Evolutionary conservation across 1,284 basidiomycete genomes (phyloP).

Genomic region (Mycena sp.): DNA sequence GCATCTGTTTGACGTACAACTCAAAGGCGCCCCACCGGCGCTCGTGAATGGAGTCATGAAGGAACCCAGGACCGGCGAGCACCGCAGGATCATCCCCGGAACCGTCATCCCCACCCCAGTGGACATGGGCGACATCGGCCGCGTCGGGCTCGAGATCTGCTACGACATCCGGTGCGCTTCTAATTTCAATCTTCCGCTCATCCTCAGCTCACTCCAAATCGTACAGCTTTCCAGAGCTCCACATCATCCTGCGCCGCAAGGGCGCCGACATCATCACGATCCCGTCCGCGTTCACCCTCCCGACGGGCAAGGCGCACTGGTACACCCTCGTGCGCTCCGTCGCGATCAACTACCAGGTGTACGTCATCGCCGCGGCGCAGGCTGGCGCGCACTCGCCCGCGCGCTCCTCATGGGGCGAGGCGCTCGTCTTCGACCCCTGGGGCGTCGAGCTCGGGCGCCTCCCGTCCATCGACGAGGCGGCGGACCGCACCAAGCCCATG

Average conservation of each 20-base stretch:
- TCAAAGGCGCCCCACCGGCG: slow-evolving; percentile 12
- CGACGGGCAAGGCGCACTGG: slow-evolving; percentile 31
- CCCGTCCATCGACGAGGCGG: slow-evolving; percentile 28
- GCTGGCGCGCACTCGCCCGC: slow-evolving; percentile 25
- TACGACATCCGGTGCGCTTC: slow-evolving; percentile 28
- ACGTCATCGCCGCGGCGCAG: slow-evolving; percentile 28
- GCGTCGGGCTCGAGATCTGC: slow-evolving; percentile 30
- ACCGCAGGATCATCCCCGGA: slow-evolving; percentile 24
- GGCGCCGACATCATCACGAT: slow-evolving; percentile 27
- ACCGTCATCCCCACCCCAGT: slow-evolving; percentile 20
- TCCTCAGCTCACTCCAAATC: background rate
- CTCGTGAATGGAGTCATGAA: background rate
- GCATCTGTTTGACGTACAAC: slow-evolving; percentile 29
- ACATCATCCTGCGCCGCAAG: slow-evolving; percentile 29
- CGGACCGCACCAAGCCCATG: slow-evolving; percentile 21
- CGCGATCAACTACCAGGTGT: slow-evolving; percentile 29
- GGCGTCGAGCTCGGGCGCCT: slow-evolving; percentile 28
- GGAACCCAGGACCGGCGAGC: slow-evolving; percentile 17
- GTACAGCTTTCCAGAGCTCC: slow-evolving; percentile 26
- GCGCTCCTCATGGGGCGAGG: slow-evolving; percentile 30
- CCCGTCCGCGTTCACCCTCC: slow-evolving; percentile 28
- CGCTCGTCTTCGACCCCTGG: slow-evolving; percentile 31
- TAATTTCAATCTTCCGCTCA: too few relatives aligned
- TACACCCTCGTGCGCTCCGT: slow-evolving; percentile 27
- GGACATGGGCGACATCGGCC: slow-evolving; percentile 25